phyloP scores from a whole-genome alignment of 352 stramenopile species.

The Pythium grandisporangium region DNA sequence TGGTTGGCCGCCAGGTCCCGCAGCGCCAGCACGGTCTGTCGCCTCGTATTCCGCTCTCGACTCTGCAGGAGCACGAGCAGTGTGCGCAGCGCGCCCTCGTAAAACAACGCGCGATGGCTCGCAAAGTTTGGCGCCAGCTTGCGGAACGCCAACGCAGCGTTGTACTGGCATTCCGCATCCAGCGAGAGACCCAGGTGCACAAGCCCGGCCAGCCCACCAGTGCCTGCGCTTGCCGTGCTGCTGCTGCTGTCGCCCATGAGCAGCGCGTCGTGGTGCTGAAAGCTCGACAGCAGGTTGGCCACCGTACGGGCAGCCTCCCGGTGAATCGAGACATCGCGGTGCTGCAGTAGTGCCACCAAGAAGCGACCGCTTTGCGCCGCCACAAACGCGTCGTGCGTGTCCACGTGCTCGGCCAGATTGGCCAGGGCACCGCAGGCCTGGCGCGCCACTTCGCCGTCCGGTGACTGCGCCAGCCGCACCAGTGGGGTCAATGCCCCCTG shows the following conservation, averaged over 20 bases:
- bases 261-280: slow-evolving; percentile 87
- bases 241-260: no score
- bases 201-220: slow-evolving; percentile 86
- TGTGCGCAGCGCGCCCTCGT: slow-evolving; percentile 85
- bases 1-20: slow-evolving; percentile 86
- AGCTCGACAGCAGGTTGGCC: slow-evolving; percentile 92
- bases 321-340: slow-evolving; percentile 87
- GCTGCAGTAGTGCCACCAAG: slow-evolving; percentile 75
- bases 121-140: slow-evolving; percentile 91
- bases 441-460: slow-evolving; percentile 88
- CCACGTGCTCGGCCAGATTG: slow-evolving; percentile 92
- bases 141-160: slow-evolving; percentile 89
- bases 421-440: slow-evolving; percentile 89
- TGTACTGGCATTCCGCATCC: slow-evolving; percentile 93
- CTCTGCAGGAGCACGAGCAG: slow-evolving; percentile 88
- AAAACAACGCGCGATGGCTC: slow-evolving; percentile 82
- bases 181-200: slow-evolving; percentile 85
- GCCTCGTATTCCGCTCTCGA: slow-evolving; percentile 89
- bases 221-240: no score
- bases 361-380: slow-evolving; percentile 58
- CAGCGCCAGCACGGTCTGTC: slow-evolving; percentile 83
- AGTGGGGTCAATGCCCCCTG: slow-evolving; percentile 72
- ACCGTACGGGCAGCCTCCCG: slow-evolving; percentile 90
- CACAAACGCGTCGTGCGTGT: slow-evolving; percentile 89
- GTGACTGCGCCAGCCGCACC: slow-evolving; percentile 79